Conservation (phyloP, 176 grass and related monocot genomes). For the Neostapfia colusana region DNA sequence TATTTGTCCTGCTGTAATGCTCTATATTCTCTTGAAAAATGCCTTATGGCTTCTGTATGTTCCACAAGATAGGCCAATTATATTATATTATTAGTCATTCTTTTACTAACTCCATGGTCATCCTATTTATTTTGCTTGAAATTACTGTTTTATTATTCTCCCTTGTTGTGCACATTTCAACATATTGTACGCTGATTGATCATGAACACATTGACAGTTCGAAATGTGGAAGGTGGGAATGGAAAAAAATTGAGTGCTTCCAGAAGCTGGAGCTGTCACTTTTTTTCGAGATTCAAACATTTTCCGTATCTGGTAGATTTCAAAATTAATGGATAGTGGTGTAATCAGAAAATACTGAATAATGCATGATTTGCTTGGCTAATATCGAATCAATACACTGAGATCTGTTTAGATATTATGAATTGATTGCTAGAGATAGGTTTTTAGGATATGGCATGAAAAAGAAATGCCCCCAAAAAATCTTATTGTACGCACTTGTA, state of each 20-base stretch:
- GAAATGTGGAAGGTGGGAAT: not conserved
- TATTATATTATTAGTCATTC: conserved; percentile 48
- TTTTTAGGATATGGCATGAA: not conserved
- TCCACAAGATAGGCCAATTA: conserved; percentile 29
- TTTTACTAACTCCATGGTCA: conserved; percentile 24
- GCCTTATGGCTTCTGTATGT: conserved; percentile 35
- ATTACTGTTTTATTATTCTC: not conserved
- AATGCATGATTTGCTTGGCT: not conserved
- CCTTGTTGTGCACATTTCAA: not conserved
- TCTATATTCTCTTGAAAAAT: conserved; percentile 13
- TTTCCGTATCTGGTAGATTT: not conserved
- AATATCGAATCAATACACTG: not conserved
- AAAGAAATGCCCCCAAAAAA: not conserved
- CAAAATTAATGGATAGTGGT: not conserved
- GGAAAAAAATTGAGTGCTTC: not conserved
- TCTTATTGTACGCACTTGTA: too few relatives aligned
- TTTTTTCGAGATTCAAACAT: not conserved
- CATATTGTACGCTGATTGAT: not conserved
- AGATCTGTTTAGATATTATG: not conserved
- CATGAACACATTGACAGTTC: not conserved
- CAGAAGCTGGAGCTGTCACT: not conserved
- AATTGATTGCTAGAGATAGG: not conserved
- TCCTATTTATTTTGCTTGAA: not conserved
- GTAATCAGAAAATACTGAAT: not conserved
- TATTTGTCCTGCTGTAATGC: conserved; percentile 16